These are phyloP conservation scores for Penicillium soppii DNA, from an alignment of 495 filamentous ascomycete genomes.

Conservation along the genomic window DNA sequence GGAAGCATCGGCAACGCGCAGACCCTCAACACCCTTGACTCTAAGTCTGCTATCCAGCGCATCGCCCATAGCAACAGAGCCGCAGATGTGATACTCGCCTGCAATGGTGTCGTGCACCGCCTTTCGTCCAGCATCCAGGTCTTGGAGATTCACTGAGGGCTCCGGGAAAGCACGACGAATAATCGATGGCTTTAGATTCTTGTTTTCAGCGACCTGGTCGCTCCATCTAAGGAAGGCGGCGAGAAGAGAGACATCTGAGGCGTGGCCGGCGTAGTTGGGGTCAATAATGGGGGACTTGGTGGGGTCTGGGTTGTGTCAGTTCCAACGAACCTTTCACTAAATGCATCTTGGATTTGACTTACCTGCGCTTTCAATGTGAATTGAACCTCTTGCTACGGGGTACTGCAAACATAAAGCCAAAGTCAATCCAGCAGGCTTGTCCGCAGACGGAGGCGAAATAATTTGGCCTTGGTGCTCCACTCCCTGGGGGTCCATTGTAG, in stretches of 20 bases:
- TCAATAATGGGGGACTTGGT: conserved; percentile 19
- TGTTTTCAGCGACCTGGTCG: conserved; percentile 20
- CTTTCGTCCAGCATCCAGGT: conserved; percentile 15
- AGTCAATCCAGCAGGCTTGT: conserved; percentile 16
- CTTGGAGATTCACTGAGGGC: conserved; percentile 16
- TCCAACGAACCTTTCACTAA: no score
- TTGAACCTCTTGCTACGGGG: conserved; percentile 52
- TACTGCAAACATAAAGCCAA: conserved; percentile 26
- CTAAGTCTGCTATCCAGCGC: conserved; percentile 49
- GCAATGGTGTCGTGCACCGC: conserved; percentile 15
- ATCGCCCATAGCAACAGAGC: conserved; percentile 57
- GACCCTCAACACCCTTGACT: conserved; percentile 47
- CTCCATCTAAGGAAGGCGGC: conserved; percentile 25
- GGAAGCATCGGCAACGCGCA: conserved; percentile 55
- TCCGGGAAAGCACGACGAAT: conserved; percentile 15
- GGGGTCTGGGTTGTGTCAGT: conserved; percentile 15
- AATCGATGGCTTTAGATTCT: conserved; percentile 19
- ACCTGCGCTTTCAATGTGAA: conserved; percentile 48
- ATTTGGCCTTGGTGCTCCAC: conserved; percentile 21
- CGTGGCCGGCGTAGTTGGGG: conserved; percentile 33
- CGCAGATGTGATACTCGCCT: conserved; percentile 32
- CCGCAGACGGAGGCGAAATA: conserved; percentile 4
- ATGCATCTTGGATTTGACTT: neutral
- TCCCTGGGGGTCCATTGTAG: conserved; percentile 11
- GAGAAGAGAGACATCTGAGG: conserved; percentile 39